phyloP scores from a whole-genome alignment of 495 filamentous ascomycete genomes.

The Xylaria scruposa region DNA sequence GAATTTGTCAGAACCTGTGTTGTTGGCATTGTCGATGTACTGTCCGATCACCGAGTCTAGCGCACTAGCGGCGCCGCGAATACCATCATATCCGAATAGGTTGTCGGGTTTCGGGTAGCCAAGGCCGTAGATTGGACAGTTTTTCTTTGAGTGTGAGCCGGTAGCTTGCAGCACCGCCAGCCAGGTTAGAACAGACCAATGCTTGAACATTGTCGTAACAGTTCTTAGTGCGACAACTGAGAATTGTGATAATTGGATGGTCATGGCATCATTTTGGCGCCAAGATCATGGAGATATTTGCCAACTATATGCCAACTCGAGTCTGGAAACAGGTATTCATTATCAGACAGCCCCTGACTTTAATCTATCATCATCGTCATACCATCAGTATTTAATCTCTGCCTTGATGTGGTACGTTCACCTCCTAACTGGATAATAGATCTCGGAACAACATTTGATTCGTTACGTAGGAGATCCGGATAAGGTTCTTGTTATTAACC shows the following conservation, averaged over 20 bases:
- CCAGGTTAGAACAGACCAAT: neutral
- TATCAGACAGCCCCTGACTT: neutral
- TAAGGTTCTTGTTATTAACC: constrained; percentile 14
- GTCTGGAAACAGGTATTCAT: neutral
- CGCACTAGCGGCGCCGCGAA: constrained; percentile 34
- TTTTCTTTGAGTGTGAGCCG: constrained; percentile 36
- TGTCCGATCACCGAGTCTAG: constrained; percentile 42
- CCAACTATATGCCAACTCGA: neutral
- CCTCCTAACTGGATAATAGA: neutral
- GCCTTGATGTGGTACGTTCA: neutral
- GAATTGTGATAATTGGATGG: neutral
- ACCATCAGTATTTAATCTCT: neutral
- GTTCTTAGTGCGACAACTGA: neutral
- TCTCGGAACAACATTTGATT: neutral
- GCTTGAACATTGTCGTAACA: neutral
- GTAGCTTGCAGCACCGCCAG: neutral
- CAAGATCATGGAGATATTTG: neutral
- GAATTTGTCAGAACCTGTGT: constrained; percentile 44
- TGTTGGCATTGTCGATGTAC: constrained; percentile 46
- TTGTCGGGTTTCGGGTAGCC: constrained; percentile 51
- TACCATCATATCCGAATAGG: constrained; percentile 35
- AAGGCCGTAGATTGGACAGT: constrained; percentile 58
- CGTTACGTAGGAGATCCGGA: neutral
- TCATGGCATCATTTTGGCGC: neutral
- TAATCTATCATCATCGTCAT: neutral